Conservation (phyloP, 441 rosid species). For the Euphorbia celastroides region DNA sequence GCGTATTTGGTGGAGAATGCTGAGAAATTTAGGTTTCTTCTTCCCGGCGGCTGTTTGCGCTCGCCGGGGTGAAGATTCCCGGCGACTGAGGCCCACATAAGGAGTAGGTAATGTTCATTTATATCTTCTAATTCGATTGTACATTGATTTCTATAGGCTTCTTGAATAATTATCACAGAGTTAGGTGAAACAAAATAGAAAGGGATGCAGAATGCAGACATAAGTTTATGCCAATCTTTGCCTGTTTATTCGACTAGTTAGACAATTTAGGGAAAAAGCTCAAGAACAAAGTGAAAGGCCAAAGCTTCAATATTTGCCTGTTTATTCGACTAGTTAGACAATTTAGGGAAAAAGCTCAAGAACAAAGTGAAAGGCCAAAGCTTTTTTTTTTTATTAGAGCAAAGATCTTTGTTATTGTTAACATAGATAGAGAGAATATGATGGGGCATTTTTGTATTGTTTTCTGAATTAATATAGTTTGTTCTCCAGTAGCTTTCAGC, state of each 20-base stretch:
- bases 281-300: too few species aligned
- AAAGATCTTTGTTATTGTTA: not conserved
- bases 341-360: too few species aligned
- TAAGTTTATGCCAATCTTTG: too few species aligned
- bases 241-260: too few species aligned
- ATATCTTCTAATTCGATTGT: not conserved
- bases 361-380: too few species aligned
- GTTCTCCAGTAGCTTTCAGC: not conserved
- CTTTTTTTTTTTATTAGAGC: not conserved
- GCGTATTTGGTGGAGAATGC: conserved; percentile 78
- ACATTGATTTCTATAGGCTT: not conserved
- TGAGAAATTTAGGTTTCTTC: conserved; percentile 67
- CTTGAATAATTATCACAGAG: too few species aligned
- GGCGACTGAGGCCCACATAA: not conserved
- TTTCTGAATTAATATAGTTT: not conserved
- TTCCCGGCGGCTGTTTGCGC: conserved; percentile 80
- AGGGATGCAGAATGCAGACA: not conserved
- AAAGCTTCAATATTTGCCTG: too few species aligned
- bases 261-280: too few species aligned
- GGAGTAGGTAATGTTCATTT: not conserved
- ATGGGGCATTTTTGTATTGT: not conserved
- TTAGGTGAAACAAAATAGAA: not conserved
- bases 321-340: too few species aligned
- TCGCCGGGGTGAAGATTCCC: conserved; percentile 22
- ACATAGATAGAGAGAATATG: not conserved